Conservation (phyloP, 139 green algal genomes). For the Coelastrella sp. region DNA sequence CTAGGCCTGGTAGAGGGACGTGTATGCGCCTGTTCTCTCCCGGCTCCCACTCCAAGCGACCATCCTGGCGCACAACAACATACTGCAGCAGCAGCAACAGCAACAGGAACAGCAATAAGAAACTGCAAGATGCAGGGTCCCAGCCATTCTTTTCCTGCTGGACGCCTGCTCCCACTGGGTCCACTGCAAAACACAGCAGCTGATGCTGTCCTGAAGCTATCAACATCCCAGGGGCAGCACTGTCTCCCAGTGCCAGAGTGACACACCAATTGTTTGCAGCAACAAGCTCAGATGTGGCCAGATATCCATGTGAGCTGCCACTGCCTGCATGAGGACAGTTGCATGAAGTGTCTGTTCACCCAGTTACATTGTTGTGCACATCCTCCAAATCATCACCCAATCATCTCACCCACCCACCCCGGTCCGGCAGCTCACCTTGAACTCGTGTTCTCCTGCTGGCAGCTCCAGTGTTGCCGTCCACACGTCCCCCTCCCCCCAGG, state of each 20-base stretch:
- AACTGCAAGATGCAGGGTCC: not conserved
- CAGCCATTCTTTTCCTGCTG: not conserved
- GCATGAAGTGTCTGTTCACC: not conserved
- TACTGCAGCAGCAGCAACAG: slow-evolving; percentile 37
- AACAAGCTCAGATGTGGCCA: too few relatives aligned
- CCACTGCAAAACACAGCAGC: too few relatives aligned
- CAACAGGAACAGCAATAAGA: not conserved
- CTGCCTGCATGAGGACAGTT: too few relatives aligned
- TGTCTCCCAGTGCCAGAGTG: too few relatives aligned
- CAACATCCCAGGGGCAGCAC: too few relatives aligned
- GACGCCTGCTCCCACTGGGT: too few relatives aligned
- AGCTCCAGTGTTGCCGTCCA: slow-evolving; percentile 52
- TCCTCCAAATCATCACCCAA: not conserved
- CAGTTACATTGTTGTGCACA: not conserved
- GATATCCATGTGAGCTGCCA: too few relatives aligned
- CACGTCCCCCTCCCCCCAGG: slow-evolving; percentile 52
- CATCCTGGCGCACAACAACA: slow-evolving; percentile 45
- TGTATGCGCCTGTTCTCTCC: slow-evolving; percentile 41
- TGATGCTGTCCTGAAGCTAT: too few relatives aligned
- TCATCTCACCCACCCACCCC: too few relatives aligned
- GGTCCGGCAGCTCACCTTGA: slow-evolving; percentile 58
- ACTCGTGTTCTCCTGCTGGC: slow-evolving; percentile 50
- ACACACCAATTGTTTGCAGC: too few relatives aligned
- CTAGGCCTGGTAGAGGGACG: slow-evolving; percentile 25
- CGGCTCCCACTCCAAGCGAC: slow-evolving; percentile 46